Evolutionary conservation across 768 basidiomycete genomes (phyloP), one percentile per base, ranked within the genome.

Genomic region (Lactifluus piperatus): DNA sequence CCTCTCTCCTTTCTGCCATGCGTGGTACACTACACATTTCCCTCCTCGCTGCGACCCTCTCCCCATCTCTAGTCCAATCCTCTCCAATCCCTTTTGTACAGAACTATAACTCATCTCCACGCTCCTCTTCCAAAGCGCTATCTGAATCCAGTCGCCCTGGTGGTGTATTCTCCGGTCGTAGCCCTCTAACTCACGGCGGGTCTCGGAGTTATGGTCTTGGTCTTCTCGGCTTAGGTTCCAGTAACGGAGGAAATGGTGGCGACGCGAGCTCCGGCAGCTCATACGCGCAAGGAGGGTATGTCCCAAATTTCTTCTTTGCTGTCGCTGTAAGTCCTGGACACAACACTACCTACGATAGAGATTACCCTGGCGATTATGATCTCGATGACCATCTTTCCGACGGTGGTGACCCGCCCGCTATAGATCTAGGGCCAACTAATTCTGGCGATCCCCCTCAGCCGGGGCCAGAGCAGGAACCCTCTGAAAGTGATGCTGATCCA

Each of bases 21-120:
- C 64, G 62, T 44, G 57, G 57, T 47, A 55, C 62, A 48, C 50
- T 64, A 46, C 62, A 63, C 22, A 20, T 64, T 27, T 63, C 64
- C 27, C 57, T 64, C n/a, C 64, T 64, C 39, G 64, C 64, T 7
- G 64, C 62, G 2, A 64, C 64, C 4, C 64, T 64, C 29, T 64
- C 64, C 48, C 64, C 64, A 24, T 58, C 64, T 34, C 48, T 64
- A 32, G 57, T 64, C 51, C 51, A 58, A 44, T 58, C 64, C 14
- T 63, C 64, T 2, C 64, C 64, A 11, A 57, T 64, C 20, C 64
- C 62, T 16, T 64, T 64, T 18, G 26, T 47, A 7, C 61, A 39
- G 24, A 54, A 37, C 29, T 50, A 61, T 30, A 57, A 57, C 49
- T 39, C 62, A 44, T 57, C 59, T 43, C 50, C 54, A 49, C 53